phyloP scores from a whole-genome alignment of 2,329 filamentous ascomycete species.

The Botryosphaeria dothidea region DNA sequence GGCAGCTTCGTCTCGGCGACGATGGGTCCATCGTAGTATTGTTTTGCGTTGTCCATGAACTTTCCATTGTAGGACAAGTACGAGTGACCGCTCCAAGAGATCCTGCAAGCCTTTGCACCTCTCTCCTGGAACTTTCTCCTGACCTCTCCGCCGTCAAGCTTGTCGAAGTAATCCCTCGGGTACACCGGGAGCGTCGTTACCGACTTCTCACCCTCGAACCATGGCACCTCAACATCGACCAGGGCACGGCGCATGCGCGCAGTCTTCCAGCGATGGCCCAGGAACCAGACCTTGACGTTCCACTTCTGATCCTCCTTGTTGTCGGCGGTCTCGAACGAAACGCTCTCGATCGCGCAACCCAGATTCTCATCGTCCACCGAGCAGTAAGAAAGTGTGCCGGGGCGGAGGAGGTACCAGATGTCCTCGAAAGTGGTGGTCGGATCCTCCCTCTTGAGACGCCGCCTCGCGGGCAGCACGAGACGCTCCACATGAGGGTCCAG shows the following conservation, averaged over 20 bases:
- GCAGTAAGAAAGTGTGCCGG: conserved; percentile 1
- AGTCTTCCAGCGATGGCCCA: conserved; percentile 10
- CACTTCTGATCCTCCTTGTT: background rate
- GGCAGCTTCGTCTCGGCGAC: background rate
- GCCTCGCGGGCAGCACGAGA: background rate
- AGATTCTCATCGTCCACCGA: background rate
- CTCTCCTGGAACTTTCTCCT: background rate
- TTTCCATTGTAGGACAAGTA: conserved; percentile 8
- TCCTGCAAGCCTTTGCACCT: background rate
- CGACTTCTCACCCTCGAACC: conserved; percentile 14
- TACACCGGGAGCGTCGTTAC: conserved; percentile 2
- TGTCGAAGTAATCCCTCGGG: conserved; percentile 10
- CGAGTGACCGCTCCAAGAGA: conserved; percentile 3
- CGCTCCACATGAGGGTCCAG: conserved; percentile 12
- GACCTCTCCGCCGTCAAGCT: background rate
- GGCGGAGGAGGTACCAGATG: conserved; percentile 15
- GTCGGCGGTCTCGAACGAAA: background rate
- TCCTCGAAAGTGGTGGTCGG: conserved; percentile 10
- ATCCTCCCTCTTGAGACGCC: conserved; percentile 8
- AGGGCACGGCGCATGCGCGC: background rate
- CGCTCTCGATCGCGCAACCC: conserved; percentile 14
- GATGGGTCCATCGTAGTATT: conserved; percentile 2
- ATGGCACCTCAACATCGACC: background rate
- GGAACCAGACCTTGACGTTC: conserved; percentile 11
- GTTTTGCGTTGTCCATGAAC: conserved; percentile 1